These are phyloP conservation scores for Leccinellum luteum DNA, from an alignment of 768 basidiomycete genomes.

Conservation along the genomic window DNA sequence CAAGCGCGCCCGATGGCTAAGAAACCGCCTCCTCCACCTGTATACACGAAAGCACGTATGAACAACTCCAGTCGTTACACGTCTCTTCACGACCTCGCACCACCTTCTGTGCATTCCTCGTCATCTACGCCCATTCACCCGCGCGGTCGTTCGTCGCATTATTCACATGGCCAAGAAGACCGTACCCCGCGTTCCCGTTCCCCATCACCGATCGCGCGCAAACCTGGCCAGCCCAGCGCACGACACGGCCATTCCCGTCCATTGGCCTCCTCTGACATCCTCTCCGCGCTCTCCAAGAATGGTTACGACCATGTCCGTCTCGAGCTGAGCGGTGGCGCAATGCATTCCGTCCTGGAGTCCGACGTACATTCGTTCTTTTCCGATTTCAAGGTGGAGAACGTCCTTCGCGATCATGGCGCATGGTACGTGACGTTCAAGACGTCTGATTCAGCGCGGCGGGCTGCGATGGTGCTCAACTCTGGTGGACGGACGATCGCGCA, in stretches of 20 bases:
- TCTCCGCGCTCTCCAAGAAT: constrained; percentile 54
- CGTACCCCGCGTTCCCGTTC: constrained; percentile 32
- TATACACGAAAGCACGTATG: constrained; percentile 27
- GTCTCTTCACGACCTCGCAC: constrained; percentile 19
- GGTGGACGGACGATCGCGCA: constrained; percentile 53
- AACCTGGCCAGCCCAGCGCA: constrained; percentile 34
- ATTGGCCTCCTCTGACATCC: constrained; percentile 16
- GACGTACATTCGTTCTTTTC: constrained; percentile 68
- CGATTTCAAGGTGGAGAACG: constrained; percentile 68
- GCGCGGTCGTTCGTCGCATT: constrained; percentile 27
- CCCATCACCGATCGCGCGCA: constrained; percentile 42
- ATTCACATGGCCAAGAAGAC: constrained; percentile 15
- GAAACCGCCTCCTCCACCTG: constrained; percentile 20
- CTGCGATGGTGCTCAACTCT: constrained; percentile 59
- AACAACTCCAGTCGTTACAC: constrained; percentile 25
- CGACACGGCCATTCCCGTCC: constrained; percentile 24
- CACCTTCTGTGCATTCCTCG: constrained; percentile 29
- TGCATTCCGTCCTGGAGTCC: constrained; percentile 56
- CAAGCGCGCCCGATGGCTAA: constrained; percentile 29
- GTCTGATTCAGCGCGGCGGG: constrained; percentile 59
- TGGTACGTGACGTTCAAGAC: constrained; percentile 83
- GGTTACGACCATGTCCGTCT: constrained; percentile 67
- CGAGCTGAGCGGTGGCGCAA: constrained; percentile 43
- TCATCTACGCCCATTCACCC: constrained; percentile 34
- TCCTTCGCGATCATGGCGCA: constrained; percentile 65